Evolutionary conservation across 257 asterid species (phyloP), one percentile per base, ranked within the genome.

Genomic region (Linaria vulgaris): DNA sequence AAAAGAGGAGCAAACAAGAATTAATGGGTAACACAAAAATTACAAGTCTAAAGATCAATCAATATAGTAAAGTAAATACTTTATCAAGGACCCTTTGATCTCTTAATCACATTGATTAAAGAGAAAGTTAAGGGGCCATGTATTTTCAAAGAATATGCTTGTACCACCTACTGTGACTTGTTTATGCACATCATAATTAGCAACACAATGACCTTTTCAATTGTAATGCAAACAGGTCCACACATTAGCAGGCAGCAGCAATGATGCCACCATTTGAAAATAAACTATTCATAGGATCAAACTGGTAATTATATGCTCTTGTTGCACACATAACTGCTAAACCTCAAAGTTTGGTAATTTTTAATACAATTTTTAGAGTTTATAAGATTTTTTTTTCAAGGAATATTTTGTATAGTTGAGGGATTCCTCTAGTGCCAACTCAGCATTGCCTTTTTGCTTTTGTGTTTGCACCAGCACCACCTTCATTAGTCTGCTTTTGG

Each of bases 391-490:
- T 5, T 39, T 41, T 60, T 52, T 17, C 13, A 54, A 12, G 30
- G 21, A 22, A 56, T 38, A 50, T 44, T 49, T 58, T 67, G 46
- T 70, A 51, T 52, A 64, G 49, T 5, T 60, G 41, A 55, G 69
- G 47, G 69, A n/a, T 63, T 69, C 74, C 47, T 51, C 46, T 10
- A 75, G 58, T 74, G 89, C 89, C 95, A 83, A 41, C 84, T 87
- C 94, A 77, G 85, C 80, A 56, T 90, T 64, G 67, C 72, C 80
- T 80, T 85, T 34, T 85, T 76, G 82, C 95, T 83, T 83, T 89
- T 83, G 85, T 66, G 82, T 70, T 76, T 68, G 72, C 85, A 75
- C 82, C 88, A 49, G 23, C n/a, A 46, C 27, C 56, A 66, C 74
- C 95, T 81, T 78, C 91, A 81, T 80, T 70, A 58, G 82, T 74